These are phyloP conservation scores for Aureobasidium vineae DNA, from an alignment of 2,329 filamentous ascomycete species.

Conservation along the genomic window DNA sequence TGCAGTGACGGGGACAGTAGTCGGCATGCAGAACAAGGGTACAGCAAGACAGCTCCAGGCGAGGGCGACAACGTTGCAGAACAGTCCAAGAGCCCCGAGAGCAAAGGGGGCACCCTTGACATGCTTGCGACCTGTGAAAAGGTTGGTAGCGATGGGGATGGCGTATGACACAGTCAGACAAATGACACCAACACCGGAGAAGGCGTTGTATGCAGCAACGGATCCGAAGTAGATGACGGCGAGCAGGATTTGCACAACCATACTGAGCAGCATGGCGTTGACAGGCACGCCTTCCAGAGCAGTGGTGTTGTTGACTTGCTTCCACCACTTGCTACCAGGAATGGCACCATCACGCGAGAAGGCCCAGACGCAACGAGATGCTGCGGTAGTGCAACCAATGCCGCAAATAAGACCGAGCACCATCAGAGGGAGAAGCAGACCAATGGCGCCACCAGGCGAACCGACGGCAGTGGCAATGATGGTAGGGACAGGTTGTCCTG, in stretches of 20 bases:
- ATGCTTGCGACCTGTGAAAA: conserved; percentile 60
- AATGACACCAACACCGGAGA: conserved; percentile 66
- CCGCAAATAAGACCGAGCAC: conserved; percentile 66
- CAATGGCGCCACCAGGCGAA: conserved; percentile 59
- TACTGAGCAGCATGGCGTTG: conserved; percentile 71
- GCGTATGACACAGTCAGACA: conserved; percentile 67
- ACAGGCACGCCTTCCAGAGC: conserved; percentile 60
- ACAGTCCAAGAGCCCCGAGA: conserved; percentile 60
- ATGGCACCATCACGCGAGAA: conserved; percentile 70
- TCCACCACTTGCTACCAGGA: conserved; percentile 61
- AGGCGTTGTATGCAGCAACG: conserved; percentile 65
- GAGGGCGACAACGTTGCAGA: conserved; percentile 64
- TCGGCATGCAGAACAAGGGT: conserved; percentile 72
- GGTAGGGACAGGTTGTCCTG: conserved; percentile 61
- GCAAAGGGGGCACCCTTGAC: conserved; percentile 59
- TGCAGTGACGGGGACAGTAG: conserved; percentile 58
- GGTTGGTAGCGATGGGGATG: conserved; percentile 63
- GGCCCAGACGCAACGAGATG: conserved; percentile 66
- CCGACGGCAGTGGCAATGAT: conserved; percentile 65
- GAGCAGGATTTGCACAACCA: conserved; percentile 62
- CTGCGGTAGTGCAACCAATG: conserved; percentile 66
- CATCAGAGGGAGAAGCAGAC: conserved; percentile 62
- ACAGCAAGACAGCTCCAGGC: conserved; percentile 67
- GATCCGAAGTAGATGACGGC: conserved; percentile 69
- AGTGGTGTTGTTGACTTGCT: conserved; percentile 60